Percentiles rank a stretch among this genome's conserved stretches.
These are phyloP conservation scores for Populus ilicifolia DNA, from an alignment of 345 rosid genomes.

Conservation along the genomic window DNA sequence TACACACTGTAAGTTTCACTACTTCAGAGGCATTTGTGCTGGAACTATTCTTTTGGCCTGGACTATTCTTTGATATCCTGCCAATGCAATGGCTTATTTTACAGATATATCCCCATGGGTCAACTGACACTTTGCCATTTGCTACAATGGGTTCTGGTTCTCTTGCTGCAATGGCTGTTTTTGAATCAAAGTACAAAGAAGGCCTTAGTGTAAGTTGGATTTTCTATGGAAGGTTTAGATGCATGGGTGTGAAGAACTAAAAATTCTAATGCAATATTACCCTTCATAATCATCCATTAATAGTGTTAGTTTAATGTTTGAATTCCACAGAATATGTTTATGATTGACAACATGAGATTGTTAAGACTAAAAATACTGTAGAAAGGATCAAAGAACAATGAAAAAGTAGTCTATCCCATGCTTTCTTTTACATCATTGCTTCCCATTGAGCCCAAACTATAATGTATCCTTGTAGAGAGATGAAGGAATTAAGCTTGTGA, in stretches of 20 bases:
- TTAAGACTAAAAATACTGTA: background rate
- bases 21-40: background rate
- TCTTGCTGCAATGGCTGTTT: conserved; percentile 79
- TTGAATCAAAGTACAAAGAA: conserved; percentile 77
- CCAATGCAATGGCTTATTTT: conserved; percentile 12
- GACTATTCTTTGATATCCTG: conserved; percentile 4
- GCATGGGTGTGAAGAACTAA: conserved; percentile 2
- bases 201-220: conserved; percentile 62
- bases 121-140: conserved; percentile 78
- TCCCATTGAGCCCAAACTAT: background rate
- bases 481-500: conserved; percentile 66
- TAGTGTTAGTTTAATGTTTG: background rate
- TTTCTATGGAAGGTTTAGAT: background rate
- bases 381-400: background rate
- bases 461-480: conserved; percentile 46
- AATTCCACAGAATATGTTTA: background rate
- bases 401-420: background rate
- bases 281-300: background rate
- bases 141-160: conserved; percentile 95
- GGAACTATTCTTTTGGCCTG: background rate
- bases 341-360: background rate
- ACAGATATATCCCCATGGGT: conserved; percentile 86
- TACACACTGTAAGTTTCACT: conserved; percentile 61
- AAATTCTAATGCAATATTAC: background rate
- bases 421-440: background rate